Evolutionary conservation across 2,329 filamentous ascomycete species (phyloP), one percentile per base, ranked within the genome.

Genomic region (Esteya vermicola): DNA sequence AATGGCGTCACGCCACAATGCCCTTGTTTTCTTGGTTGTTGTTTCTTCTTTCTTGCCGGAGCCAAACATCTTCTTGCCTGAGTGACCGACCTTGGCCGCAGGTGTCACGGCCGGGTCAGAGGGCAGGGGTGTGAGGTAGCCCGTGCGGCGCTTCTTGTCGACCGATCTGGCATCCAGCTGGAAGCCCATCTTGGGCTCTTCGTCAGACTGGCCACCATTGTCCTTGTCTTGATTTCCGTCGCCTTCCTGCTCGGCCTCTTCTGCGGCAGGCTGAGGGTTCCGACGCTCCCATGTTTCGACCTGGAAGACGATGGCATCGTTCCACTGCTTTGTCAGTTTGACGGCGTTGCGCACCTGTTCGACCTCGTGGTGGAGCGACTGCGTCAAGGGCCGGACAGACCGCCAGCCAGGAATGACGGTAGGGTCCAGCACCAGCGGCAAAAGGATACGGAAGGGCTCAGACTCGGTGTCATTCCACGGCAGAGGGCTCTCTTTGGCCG

Each of bases 281-380:
- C 48, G 60, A 12, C 54, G 50, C 33, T 57, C 55, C 71, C 72
- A 76, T 8, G 57, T 48, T 1, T 56, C 51, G 38, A 70, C 53
- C 14, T 54, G 53, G 7, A 52, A 53, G n/a, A 57, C 53, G 4
- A 74, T 44, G 28, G 54, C 47, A 5, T 54, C 47, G 45, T 76
- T 72, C 72, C 72, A 76, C 12, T 57, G 54, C 9, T 50, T 50
- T 1, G 68, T 68, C 31, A 77, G 51, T 36, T 63, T 60, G 2
- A 64, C 63, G 2, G 70, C 69, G 44, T 73, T 74, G 43, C 67
- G 68, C 48, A 71, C 57, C 45, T 75, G 65, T 46, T 72, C 69
- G 3, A 64, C 59, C 28, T 59, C 58, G 13, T 57, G 63, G 47
- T 70, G 67, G 10, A 67, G 67, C 13, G 43, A 47, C 2, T 65